Evolutionary conservation across 306 rosid species (phyloP).

Genomic region (Pyrus communis): DNA sequence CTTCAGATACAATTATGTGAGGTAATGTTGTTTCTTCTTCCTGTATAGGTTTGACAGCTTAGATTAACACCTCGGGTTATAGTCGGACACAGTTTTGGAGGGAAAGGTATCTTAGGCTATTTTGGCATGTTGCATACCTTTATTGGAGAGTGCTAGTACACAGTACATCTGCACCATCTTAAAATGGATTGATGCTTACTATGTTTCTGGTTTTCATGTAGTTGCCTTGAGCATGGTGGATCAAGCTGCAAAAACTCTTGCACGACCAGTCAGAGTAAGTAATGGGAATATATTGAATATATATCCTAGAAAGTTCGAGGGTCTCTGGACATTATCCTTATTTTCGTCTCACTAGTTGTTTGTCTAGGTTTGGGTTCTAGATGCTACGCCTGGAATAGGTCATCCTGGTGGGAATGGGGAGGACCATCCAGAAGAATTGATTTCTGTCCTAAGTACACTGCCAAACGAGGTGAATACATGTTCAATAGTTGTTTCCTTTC

Average conservation of each 20-base stretch:
- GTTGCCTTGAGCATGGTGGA: conserved; percentile 95
- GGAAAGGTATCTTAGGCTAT: conserved; percentile 52
- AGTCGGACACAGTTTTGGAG: conserved; percentile 98
- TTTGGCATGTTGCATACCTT: neutral
- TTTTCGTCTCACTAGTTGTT: neutral
- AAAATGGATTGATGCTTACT: conserved; percentile 13
- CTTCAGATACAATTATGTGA: neutral
- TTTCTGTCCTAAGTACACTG: conserved; percentile 61
- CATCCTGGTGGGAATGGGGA: conserved; percentile 91
- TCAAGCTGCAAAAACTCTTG: conserved; percentile 98
- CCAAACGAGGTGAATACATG: conserved; percentile 59
- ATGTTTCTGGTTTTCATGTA: conserved; percentile 24
- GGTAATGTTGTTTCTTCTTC: conserved; percentile 17
- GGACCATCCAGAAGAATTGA: conserved; percentile 87
- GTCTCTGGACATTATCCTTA: neutral
- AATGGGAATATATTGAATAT: neutral
- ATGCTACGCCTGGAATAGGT: conserved; percentile 90
- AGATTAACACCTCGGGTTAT: conserved; percentile 80
- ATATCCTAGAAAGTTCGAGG: neutral
- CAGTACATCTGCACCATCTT: neutral
- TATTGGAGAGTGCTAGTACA: neutral
- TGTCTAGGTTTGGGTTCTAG: conserved; percentile 81
- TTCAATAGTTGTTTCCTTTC: conserved; percentile 5
- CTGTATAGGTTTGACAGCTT: conserved; percentile 58
- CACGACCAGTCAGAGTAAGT: conserved; percentile 80